phyloP scores from a whole-genome alignment of 345 rosid genomes.

The Populus nigra region DNA sequence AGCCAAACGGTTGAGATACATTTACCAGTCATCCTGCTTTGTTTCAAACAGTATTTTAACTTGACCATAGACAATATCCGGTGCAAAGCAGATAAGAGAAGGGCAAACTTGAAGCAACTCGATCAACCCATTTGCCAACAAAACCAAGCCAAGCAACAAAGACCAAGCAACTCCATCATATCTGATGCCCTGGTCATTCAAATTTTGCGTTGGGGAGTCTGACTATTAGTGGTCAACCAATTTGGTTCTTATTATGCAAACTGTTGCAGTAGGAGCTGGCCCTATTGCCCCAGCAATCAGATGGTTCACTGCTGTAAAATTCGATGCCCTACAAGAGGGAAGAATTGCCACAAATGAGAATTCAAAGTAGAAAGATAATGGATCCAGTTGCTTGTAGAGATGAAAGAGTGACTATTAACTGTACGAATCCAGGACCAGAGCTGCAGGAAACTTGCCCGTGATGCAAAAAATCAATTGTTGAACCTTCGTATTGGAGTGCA shows the following conservation, averaged over 20 bases:
- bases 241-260: constrained; percentile 55
- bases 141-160: not conserved
- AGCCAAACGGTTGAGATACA: too few relatives aligned
- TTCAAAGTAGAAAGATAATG: constrained; percentile 65
- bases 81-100: not conserved
- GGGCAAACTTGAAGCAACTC: not conserved
- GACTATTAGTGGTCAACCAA: constrained; percentile 77
- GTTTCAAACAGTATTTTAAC: too few relatives aligned
- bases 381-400: constrained; percentile 54
- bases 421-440: constrained; percentile 32
- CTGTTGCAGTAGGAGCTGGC: constrained; percentile 57
- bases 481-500: constrained; percentile 49
- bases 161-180: constrained; percentile 29
- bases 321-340: constrained; percentile 54
- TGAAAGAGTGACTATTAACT: constrained; percentile 58
- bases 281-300: constrained; percentile 62
- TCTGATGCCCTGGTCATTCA: constrained; percentile 47
- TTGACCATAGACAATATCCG: not conserved
- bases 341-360: constrained; percentile 20
- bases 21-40: too few relatives aligned
- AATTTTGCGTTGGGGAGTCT: constrained; percentile 65
- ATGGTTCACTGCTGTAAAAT: constrained; percentile 68
- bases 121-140: not conserved
- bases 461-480: constrained; percentile 30
- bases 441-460: constrained; percentile 47